Base-by-base conservation (phyloP, 345 rosid species). In the Hirschfeldia incana region DNA sequence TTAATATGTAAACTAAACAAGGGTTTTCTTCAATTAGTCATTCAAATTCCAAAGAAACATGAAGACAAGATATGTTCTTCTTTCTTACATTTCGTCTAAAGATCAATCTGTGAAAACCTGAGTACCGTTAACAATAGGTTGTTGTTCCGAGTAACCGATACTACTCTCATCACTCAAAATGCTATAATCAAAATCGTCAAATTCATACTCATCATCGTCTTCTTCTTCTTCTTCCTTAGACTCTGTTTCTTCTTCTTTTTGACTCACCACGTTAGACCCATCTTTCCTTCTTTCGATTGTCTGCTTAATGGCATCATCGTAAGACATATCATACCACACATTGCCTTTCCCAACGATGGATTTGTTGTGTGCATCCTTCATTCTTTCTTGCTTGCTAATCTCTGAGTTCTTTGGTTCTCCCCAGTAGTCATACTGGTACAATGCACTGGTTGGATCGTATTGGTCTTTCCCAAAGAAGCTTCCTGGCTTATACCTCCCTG, bases 371-470 rank as follows among this genome's bases (percentile, higher is more conserved):
- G 89, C 88, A 75, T 89, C 95, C 57, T 76, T 84, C 88, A 87
- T 86, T 75, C 97, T 82, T 70, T 87, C 84, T 79, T 88, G 90
- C 84, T 86, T 86, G 69, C 97, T 94, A 84, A 90, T 92, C 81
- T 91, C 94, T 6, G 97, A 92, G 88, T 85, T 89, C 89, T 88
- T 86, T 5, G 97, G 97, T 74, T 92, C 98, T 46, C 97, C 97
- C 97, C 97, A 94, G 78, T 92, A 94, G 80, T 94, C 97, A 34
- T 92, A 91, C 12, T 91, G 86, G 39, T 85, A 94, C 21, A 94
- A 61, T 12, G 98, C 88, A 80, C 90, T 89, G 8, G 92, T 81
- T 5, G 97, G 97, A 85, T 94, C 95, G 34, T 94, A 94, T 46
- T 91, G 91, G 74, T 91, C 95, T 86, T 91, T 91, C 65, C 94